Evolutionary conservation across 257 asterid genomes (phyloP).

Genomic region (Phtheirospermum japonicum): DNA sequence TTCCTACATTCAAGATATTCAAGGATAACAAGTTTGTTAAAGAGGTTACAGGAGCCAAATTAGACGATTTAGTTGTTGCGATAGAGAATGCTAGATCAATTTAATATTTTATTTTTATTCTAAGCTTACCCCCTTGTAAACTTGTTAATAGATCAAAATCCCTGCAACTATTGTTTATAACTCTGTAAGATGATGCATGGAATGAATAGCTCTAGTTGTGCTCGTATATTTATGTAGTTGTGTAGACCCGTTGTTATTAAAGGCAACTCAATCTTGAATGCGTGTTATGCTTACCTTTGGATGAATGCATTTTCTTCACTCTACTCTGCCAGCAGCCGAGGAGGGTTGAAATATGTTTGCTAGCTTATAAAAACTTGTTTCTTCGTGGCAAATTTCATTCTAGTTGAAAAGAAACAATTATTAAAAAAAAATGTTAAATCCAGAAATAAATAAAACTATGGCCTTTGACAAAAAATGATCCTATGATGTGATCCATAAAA

Average conservation of each 20-base stretch:
- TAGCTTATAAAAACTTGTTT: no score
- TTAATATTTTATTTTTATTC: background rate
- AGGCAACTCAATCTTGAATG: background rate
- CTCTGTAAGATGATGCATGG: constrained; percentile 20
- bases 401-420: no score
- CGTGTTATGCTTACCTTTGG: background rate
- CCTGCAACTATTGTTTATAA: constrained; percentile 6
- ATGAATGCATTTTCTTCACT: background rate
- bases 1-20: constrained; percentile 84
- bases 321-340: no score
- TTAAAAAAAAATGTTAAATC: no score
- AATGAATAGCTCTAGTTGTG: constrained; percentile 6
- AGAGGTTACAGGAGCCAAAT: constrained; percentile 79
- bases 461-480: no score
- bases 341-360: no score
- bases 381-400: no score
- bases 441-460: no score
- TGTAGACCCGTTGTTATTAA: background rate
- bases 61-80: constrained; percentile 56
- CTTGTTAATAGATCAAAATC: constrained; percentile 42
- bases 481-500: no score
- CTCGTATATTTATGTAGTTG: background rate
- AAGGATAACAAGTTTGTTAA: constrained; percentile 56
- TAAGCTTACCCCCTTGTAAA: constrained; percentile 22
- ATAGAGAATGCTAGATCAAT: constrained; percentile 43